Base-by-base conservation (phyloP, 176 grass and related monocot genomes). In the Oryza nivara region DNA sequence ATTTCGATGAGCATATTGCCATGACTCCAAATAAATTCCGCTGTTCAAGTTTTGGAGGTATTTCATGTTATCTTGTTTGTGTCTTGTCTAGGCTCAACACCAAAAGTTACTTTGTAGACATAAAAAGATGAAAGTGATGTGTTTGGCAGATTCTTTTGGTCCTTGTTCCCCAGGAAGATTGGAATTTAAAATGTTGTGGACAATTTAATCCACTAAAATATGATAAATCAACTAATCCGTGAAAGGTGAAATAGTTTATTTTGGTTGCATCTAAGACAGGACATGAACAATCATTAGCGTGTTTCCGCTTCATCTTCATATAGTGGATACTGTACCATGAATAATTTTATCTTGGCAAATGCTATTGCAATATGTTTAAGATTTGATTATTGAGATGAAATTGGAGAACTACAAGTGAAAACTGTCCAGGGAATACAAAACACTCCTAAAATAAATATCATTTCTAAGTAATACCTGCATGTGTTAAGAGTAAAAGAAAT, bases 351-450 rank as follows among this genome's bases (percentile, higher is more conserved):
- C 20, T 58, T 32, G 68, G 32, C 36, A 5, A 80, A 25, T 13
- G 25, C 46, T 56, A 68, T 12, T 5, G 3, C 58, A 41, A 70
- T 44, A 14, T 43, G 30, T 58, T 72, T 4, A 46, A 51, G 56
- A 8, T 58, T 56, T 70, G 11, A 48, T 19, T 60, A 60, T 71
- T 72, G 12, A 23, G n/a, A 28, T 12, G 13, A 25, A 5, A 47
- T 47, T 28, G 43, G 69, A 70, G 47, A 80, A 70, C 52, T 12
- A 2, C 34, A 60, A 43, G 30, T 41, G 28, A 22, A 81, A 20
- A 58, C 12, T 28, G 51, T 45, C n/a, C 9, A 73, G 4, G 51
- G 38, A 80, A 80, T 80, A 80, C 30, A 81, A 23, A 80, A 9
- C 10, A 3, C 14, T 36, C 48, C 30, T 23, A n/a, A 36, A 28